Conservation (phyloP, 1,284 basidiomycete genomes). For the Xerocomus alliaceus region DNA sequence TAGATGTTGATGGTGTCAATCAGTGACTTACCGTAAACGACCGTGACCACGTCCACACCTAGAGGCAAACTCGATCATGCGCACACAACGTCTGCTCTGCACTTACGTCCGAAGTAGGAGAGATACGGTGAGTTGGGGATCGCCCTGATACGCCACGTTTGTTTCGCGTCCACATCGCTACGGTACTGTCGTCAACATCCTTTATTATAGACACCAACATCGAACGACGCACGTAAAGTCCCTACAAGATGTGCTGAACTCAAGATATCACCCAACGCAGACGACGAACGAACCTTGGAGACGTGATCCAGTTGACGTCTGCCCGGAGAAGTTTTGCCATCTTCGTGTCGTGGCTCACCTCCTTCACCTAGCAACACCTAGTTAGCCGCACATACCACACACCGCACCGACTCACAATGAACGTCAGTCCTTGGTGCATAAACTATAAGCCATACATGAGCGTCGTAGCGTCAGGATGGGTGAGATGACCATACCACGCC, state of each 20-base stretch:
- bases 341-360: conserved; percentile 82
- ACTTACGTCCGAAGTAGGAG: conserved; percentile 78
- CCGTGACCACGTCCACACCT: conserved; percentile 74
- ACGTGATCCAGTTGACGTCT: conserved; percentile 86
- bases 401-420: conserved; percentile 55
- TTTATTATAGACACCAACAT: not conserved
- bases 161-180: conserved; percentile 80
- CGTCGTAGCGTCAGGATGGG: not conserved
- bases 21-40: conserved; percentile 71
- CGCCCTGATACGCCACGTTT: conserved; percentile 79
- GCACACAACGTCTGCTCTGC: not conserved
- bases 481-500: conserved; percentile 59
- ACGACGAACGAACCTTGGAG: conserved; percentile 62
- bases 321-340: conserved; percentile 74
- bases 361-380: conserved; percentile 62
- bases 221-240: conserved; percentile 69
- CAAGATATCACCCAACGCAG: not conserved
- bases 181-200: conserved; percentile 3
- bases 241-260: conserved; percentile 44
- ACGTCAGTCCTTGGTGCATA: conserved; percentile 82
- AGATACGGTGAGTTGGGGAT: conserved; percentile 64
- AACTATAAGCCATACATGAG: conserved; percentile 54
- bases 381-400: conserved; percentile 11
- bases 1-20: not conserved
- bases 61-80: conserved; percentile 2